phyloP scores from a whole-genome alignment of 2,329 filamentous ascomycete species.

The Neofusicoccum laricinum region DNA sequence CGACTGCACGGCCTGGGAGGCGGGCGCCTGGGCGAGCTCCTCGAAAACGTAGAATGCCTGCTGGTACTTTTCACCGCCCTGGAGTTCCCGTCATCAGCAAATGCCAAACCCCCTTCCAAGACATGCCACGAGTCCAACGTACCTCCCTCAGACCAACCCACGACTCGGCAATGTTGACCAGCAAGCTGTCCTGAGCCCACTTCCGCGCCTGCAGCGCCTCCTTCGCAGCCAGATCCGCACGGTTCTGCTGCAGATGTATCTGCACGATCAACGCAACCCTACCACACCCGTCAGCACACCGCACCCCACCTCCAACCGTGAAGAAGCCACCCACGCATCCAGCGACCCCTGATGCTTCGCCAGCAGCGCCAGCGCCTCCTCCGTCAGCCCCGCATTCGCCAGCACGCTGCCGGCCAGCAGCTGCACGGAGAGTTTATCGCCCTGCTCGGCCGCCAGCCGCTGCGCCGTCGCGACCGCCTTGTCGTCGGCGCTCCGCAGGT shows the following conservation, averaged over 20 bases:
- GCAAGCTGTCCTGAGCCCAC: conserved; percentile 91
- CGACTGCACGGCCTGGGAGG: conserved; percentile 71
- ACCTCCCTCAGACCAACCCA: conserved; percentile 91
- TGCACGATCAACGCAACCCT: conserved; percentile 86
- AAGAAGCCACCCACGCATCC: conserved; percentile 60
- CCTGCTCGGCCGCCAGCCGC: conserved; percentile 63
- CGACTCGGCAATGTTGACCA: conserved; percentile 91
- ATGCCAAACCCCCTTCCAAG: too few species aligned
- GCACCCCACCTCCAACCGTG: not conserved
- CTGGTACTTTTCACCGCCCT: conserved; percentile 95
- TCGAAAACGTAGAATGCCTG: conserved; percentile 97
- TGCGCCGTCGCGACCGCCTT: conserved; percentile 63
- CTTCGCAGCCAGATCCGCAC: conserved; percentile 84
- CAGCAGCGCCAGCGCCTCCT: conserved; percentile 78
- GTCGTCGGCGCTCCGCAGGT: conserved; percentile 38
- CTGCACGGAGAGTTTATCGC: conserved; percentile 78
- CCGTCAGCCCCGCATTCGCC: conserved; percentile 74
- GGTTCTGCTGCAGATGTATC: conserved; percentile 88
- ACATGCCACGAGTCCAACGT: conserved; percentile 31
- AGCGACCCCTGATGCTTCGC: conserved; percentile 79
- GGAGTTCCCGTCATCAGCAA: not conserved
- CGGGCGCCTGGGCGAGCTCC: conserved; percentile 84
- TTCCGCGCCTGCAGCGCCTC: conserved; percentile 79
- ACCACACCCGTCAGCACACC: conserved; percentile 3
- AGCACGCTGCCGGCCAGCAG: conserved; percentile 78